Conservation (phyloP, 768 basidiomycete species). For the Termitomyces sp. region DNA sequence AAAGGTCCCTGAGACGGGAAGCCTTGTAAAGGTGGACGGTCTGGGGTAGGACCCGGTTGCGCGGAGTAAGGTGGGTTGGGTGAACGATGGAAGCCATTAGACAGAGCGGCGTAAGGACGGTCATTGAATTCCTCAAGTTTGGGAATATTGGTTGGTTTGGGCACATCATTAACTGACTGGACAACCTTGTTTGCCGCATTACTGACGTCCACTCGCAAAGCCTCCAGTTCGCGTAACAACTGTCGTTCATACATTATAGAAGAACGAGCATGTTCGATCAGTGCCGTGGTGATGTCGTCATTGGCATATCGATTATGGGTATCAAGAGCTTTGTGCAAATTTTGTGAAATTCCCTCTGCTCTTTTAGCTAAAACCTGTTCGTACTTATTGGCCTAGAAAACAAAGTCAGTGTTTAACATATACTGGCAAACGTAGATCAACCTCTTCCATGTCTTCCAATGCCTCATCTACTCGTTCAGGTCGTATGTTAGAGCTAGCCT, state of each 20-base stretch:
- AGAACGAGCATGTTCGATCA: constrained; percentile 91
- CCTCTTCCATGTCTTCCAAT: constrained; percentile 90
- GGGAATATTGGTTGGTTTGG: constrained; percentile 56
- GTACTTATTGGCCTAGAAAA: constrained; percentile 76
- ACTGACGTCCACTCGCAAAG: constrained; percentile 69
- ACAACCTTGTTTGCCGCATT: constrained; percentile 58
- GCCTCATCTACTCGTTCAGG: constrained; percentile 88
- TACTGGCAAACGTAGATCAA: constrained; percentile 20
- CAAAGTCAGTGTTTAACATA: constrained; percentile 6
- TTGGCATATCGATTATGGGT: constrained; percentile 84
- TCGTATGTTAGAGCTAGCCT: constrained; percentile 80
- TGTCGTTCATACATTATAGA: constrained; percentile 91
- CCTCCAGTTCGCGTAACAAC: constrained; percentile 80
- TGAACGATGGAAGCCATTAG: constrained; percentile 27
- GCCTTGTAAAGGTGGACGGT: constrained; percentile 13
- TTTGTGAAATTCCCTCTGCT: constrained; percentile 91
- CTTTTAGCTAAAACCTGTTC: constrained; percentile 80
- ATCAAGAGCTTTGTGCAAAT: constrained; percentile 81
- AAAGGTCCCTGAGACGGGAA: constrained; percentile 21
- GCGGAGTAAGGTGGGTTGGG: constrained; percentile 29
- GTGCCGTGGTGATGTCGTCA: constrained; percentile 83
- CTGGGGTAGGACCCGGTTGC: constrained; percentile 18
- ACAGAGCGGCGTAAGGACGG: constrained; percentile 22
- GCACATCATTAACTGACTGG: constrained; percentile 41
- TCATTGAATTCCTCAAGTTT: constrained; percentile 57